phyloP scores from a whole-genome alignment of 2,329 filamentous ascomycete genomes.

The Neonectria punicea region DNA sequence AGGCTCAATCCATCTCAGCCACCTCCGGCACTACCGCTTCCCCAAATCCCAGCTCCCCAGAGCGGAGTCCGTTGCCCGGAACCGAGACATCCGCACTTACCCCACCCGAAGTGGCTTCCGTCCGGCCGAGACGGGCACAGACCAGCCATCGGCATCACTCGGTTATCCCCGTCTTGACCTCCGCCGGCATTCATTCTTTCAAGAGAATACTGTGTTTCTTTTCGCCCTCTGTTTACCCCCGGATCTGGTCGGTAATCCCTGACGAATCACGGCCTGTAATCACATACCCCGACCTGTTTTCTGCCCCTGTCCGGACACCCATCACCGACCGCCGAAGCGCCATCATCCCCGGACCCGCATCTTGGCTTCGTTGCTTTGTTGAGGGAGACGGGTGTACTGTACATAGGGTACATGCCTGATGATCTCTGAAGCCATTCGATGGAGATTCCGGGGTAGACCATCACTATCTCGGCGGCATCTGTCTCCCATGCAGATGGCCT shows the following conservation, averaged over 20 bases:
- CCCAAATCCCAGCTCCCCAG: not conserved
- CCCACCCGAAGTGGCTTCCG: constrained; percentile 38
- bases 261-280: constrained; percentile 29
- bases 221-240: constrained; percentile 26
- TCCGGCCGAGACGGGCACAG: constrained; percentile 42
- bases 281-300: constrained; percentile 10
- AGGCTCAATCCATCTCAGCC: constrained; percentile 15
- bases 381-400: constrained; percentile 8
- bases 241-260: constrained; percentile 34
- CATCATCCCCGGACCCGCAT: constrained; percentile 17
- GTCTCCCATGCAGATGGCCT: not conserved
- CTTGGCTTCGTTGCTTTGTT: not conserved
- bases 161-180: constrained; percentile 32
- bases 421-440: not conserved
- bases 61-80: constrained; percentile 27
- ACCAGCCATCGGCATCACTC: constrained; percentile 42
- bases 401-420: constrained; percentile 5
- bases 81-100: constrained; percentile 25
- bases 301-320: constrained; percentile 10
- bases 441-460: constrained; percentile 14
- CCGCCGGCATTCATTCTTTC: not conserved
- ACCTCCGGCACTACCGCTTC: constrained; percentile 30
- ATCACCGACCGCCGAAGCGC: constrained; percentile 11
- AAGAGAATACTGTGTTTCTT: not conserved
- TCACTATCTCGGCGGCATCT: not conserved